Evolutionary conservation across 257 asterid genomes (phyloP), one percentile per base, ranked within the genome.

Genomic region (Dorcoceras hygrometricum): DNA sequence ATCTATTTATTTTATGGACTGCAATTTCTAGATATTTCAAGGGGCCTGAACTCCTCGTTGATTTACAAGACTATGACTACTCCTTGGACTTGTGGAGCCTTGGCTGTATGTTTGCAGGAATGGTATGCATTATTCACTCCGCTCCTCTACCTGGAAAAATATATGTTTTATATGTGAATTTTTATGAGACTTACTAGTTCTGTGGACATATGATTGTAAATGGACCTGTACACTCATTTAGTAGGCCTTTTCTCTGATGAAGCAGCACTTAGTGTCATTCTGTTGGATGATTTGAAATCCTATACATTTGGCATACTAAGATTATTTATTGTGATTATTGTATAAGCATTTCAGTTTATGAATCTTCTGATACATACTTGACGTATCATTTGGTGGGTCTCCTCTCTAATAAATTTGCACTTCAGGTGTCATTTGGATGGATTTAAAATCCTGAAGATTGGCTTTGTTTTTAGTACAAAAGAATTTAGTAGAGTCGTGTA

Each of bases 41-140:
- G 82, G 97, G 97, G 20, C 97, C 96, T 31, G 96, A 89, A 74
- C 96, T 90, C 73, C 93, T 90, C 55, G 97, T 90, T 74, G 97
- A 91, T 91, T 84, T 91, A 86, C 98, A 89, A 89, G 98, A 91
- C 81, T 91, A 89, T 73, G 96, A 89, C 73, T 91, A 89, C 83
- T 89, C 97, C n/a, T 78, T 90, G 86, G 95, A 90, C 80, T 66
- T 90, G 74, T 90, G 97, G 95, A 90, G 95, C 80, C 85, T 90
- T 71, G 96, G 96, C 69, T 87, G 96, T 75, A 90, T 90, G 97
- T 81, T 87, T 81, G 92, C 96, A 62, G 95, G 95, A 80, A 87
- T 90, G 95, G 97, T 90, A 82, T 48, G 58, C 58, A n/a, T 71
- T 74, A 23, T 58, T 48, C n/a, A n/a, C n/a, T 59, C 0, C 9